Percentiles rank a stretch among this genome's conserved stretches.
Conservation (phyloP, 2,329 filamentous ascomycete species). For the Colletotrichum cuscutae region DNA sequence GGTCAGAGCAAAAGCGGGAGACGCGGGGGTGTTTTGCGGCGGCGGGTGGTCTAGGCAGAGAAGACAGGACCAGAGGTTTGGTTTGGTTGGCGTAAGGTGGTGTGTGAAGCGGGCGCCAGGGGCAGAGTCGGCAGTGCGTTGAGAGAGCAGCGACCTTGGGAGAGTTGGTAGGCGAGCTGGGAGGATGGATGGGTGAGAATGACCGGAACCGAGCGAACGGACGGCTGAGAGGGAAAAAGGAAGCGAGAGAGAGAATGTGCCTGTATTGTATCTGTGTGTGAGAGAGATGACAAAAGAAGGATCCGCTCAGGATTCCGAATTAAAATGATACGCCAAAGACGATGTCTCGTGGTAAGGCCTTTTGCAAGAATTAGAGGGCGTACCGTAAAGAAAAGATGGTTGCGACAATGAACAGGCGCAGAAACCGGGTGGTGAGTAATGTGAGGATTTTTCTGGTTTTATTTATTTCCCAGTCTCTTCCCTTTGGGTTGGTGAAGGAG, state of each 20-base stretch:
- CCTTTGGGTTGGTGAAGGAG: slow-evolving; percentile 6
- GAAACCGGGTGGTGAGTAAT: neutral
- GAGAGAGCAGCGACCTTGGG: neutral
- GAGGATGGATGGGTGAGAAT: slow-evolving; percentile 34
- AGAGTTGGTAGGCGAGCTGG: slow-evolving; percentile 14
- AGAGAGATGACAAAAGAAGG: slow-evolving; percentile 3
- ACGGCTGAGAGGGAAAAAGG: neutral
- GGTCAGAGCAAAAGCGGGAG: slow-evolving; percentile 14
- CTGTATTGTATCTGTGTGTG: too few relatives aligned
- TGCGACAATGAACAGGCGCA: slow-evolving; percentile 27
- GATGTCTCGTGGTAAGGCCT: neutral
- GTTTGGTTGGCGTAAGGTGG: slow-evolving; percentile 10
- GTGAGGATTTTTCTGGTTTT: neutral
- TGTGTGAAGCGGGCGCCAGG: slow-evolving; percentile 19
- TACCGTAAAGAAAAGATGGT: slow-evolving; percentile 17
- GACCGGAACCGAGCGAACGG: slow-evolving; percentile 25
- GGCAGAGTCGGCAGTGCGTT: slow-evolving; percentile 30
- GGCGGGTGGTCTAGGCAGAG: slow-evolving; percentile 18
- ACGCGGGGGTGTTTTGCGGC: slow-evolving; percentile 22
- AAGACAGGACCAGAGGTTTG: slow-evolving; percentile 14
- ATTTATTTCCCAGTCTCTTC: slow-evolving; percentile 3
- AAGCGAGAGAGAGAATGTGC: neutral
- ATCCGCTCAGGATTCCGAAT: slow-evolving; percentile 20
- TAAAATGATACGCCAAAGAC: slow-evolving; percentile 23
- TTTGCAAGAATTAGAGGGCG: slow-evolving; percentile 14